phyloP scores from a whole-genome alignment of 352 stramenopile species.

The Pythium coloratum region DNA sequence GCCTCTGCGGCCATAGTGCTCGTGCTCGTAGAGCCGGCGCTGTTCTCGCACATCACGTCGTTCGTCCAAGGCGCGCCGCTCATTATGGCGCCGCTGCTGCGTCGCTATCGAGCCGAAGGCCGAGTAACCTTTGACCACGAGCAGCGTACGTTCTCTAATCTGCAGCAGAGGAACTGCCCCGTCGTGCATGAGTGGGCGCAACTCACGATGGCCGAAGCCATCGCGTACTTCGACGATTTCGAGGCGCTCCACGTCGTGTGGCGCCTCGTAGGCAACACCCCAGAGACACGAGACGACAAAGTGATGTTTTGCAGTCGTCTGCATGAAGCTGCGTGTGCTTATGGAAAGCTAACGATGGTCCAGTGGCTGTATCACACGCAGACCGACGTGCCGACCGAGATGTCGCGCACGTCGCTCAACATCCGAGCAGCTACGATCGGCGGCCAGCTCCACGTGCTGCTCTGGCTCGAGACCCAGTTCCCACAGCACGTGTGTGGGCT shows the following conservation, averaged over 20 bases:
- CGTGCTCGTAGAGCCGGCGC: neutral
- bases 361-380: conserved; percentile 14
- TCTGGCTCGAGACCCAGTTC: conserved; percentile 9
- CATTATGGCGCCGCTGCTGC: conserved; percentile 5
- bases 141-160: conserved; percentile 4
- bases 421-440: neutral
- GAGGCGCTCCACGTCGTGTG: neutral
- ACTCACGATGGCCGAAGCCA: conserved; percentile 10
- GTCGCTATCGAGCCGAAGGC: conserved; percentile 10
- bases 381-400: neutral
- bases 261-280: neutral
- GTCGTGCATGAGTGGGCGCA: conserved; percentile 2
- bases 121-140: conserved; percentile 1
- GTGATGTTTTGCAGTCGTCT: conserved; percentile 1
- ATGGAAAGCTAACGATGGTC: conserved; percentile 3
- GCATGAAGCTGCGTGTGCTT: conserved; percentile 7
- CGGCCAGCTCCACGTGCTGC: conserved; percentile 15
- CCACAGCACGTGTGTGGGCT: conserved; percentile 2
- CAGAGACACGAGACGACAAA: neutral
- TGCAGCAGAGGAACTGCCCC: neutral
- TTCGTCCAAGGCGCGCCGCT: neutral
- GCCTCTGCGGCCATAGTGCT: neutral
- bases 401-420: conserved; percentile 15
- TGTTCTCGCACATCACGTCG: neutral
- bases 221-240: conserved; percentile 12